Evolutionary conservation across 306 rosid genomes (phyloP), one percentile per base, ranked within the genome.

Genomic region (Pyrus betulifolia): DNA sequence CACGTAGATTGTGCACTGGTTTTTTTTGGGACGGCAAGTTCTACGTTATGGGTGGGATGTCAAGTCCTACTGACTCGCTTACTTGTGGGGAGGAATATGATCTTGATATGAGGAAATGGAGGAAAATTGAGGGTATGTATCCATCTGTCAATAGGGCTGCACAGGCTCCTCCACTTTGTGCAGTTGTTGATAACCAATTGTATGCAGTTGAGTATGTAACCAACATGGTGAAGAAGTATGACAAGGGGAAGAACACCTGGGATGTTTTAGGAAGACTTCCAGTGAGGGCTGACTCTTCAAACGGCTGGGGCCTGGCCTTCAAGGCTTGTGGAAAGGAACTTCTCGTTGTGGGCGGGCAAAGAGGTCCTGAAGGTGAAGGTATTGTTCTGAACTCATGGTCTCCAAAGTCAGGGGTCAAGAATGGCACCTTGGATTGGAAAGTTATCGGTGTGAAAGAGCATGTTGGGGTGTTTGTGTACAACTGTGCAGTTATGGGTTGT

Each of bases 221-320:
- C 68, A 95, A 95, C 84, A 89, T 89, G 96, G 96, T 95, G 80
- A 90, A 87, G 90, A 89, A 83, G 85, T 95, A 95, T 75, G 85
- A 92, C 76, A 92, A 92, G 87, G 84, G 40, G 77, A 88, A 85
- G 79, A 95, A 90, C 76, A 77, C 84, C 2, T 95, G 98, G 98
- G 73, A 73, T 72, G 93, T 82, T 70, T 78, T 95, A 87, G 97
- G 97, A 72, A 85, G 97, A 81, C 98, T 95, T 81, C 97, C 97
- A 0, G 96, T 91, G 45, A 88, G 96, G 74, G 95, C 97, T 3
- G 97, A 90, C 86, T 78, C 87, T 57, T 86, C 96, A 44, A 90
- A 90, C 68, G 97, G 97, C 62, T 95, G 98, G 98, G 97, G 97
- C 57, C 81, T 94, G 58, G 98, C 95, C 84, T 94, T 94, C 89